Evolutionary conservation across 2,329 filamentous ascomycete genomes (phyloP), one percentile per base, ranked within the genome.

Genomic region (Byssothecium circinans): DNA sequence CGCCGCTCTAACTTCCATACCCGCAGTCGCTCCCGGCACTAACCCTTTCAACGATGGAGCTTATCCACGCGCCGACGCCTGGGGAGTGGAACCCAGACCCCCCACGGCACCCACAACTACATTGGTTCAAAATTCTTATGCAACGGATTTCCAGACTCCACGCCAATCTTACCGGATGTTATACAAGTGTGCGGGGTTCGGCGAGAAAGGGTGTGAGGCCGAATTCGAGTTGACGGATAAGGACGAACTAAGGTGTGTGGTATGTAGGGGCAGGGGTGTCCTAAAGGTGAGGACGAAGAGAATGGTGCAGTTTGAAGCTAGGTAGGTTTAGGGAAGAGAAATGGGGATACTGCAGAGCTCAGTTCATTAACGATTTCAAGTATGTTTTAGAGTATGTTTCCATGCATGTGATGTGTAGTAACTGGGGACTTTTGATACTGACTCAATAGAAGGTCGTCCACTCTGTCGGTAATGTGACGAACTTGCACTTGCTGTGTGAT

Each of bases 301-400:
- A 42, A 57, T 62, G 23, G 45, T 56, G 35, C 53, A 61, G 27
- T 61, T 60, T 53, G 52, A 61, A 25, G 55, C 54, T 23, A 22
- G 50, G 15, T 56, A 45, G 22, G 27, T 15, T 8, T 37, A n/a
- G 35, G 35, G 35, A 22, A 22, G 35, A 12, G 15, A n/a, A n/a
- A n/a, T n/a, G n/a, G n/a, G n/a, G n/a, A n/a, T n/a, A n/a, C n/a
- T n/a, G n/a, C n/a, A n/a, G n/a, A n/a, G n/a, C n/a, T n/a, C n/a
- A n/a, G n/a, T n/a, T n/a, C n/a, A n/a, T n/a, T n/a, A n/a, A n/a
- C n/a, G n/a, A n/a, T n/a, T n/a, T n/a, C n/a, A n/a, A n/a, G n/a
- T n/a, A n/a, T n/a, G n/a, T n/a, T n/a, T n/a, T n/a, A n/a, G n/a
- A n/a, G n/a, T n/a, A n/a, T n/a, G n/a, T n/a, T n/a, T n/a, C n/a